A percentile compares a stretch with the other conserved stretches of the same genome.
These are phyloP conservation scores for Lotmaria passim DNA, from an alignment of 208 protist genomes.

Conservation along the genomic window DNA sequence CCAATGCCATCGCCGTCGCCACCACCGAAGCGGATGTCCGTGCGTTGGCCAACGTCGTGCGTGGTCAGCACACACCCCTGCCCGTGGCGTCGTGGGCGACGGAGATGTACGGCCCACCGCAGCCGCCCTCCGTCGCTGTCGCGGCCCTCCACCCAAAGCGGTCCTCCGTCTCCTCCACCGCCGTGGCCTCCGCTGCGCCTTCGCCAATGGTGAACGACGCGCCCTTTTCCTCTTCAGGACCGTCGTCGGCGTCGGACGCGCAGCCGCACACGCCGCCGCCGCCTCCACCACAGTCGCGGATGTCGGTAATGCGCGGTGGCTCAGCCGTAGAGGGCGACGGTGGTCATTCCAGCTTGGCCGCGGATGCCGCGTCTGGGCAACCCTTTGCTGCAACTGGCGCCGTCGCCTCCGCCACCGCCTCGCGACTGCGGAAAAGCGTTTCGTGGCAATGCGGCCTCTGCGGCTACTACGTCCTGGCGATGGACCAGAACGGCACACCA, in stretches of 20 bases:
- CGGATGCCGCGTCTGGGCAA: background rate
- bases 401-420: background rate
- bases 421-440: slow-evolving; percentile 42
- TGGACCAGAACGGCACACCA: slow-evolving; percentile 77
- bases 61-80: slow-evolving; percentile 3
- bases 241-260: background rate
- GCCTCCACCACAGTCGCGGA: background rate
- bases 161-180: background rate
- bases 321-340: background rate
- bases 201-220: background rate
- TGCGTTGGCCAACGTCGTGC: slow-evolving; percentile 22
- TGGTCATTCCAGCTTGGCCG: background rate
- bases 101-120: slow-evolving; percentile 31
- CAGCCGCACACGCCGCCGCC: background rate
- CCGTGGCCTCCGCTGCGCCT: background rate
- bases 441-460: slow-evolving; percentile 85
- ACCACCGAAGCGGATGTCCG: slow-evolving; percentile 22
- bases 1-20: slow-evolving; percentile 23
- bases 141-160: slow-evolving; percentile 4
- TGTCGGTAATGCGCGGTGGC: background rate
- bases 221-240: background rate
- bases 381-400: background rate
- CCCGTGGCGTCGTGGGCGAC: slow-evolving; percentile 16
- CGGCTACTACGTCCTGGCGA: slow-evolving; percentile 79
- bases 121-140: slow-evolving; percentile 12